A percentile compares a stretch with the other conserved stretches of the same genome.
Conservation (phyloP, 2,329 filamentous ascomycete genomes). For the Huntiella abstrusa region DNA sequence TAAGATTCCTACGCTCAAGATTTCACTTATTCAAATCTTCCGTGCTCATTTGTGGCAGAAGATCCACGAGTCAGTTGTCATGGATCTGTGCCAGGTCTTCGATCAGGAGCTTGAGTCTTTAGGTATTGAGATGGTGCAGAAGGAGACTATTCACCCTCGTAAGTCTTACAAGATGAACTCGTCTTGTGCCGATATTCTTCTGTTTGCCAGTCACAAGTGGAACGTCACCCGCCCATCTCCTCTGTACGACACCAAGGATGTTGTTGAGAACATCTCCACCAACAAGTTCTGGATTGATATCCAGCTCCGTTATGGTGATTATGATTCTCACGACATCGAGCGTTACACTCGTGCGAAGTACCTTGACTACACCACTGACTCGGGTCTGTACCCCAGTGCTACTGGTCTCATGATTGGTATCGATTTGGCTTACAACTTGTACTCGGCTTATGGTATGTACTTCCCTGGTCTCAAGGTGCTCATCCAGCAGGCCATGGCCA, state of each 20-base stretch:
- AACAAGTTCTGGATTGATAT: constrained; percentile 99
- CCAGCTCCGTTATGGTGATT: constrained; percentile 89
- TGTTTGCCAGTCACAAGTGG: constrained; percentile 98
- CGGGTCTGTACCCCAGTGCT: constrained; percentile 93
- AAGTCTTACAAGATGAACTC: constrained; percentile 99
- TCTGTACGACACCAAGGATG: constrained; percentile 89
- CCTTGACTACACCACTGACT: constrained; percentile 95
- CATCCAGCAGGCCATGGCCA: constrained; percentile 95
- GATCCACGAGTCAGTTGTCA: constrained; percentile 95
- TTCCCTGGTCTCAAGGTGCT: constrained; percentile 94
- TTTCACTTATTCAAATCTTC: constrained; percentile 97
- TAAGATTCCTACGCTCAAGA: constrained; percentile 95
- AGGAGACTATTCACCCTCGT: constrained; percentile 95
- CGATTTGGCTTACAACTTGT: constrained; percentile 93
- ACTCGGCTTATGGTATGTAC: constrained; percentile 95
- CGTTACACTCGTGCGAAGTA: constrained; percentile 96
- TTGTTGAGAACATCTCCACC: constrained; percentile 80
- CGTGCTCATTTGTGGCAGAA: constrained; percentile 99
- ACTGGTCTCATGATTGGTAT: constrained; percentile 97
- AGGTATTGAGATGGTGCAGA: constrained; percentile 93
- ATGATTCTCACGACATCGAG: constrained; percentile 97
- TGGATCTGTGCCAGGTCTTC: constrained; percentile 97
- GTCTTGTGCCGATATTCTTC: constrained; percentile 87
- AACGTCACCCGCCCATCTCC: constrained; percentile 88
- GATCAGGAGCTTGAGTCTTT: constrained; percentile 92